Evolutionary conservation across 2,329 filamentous ascomycete genomes (phyloP).

Genomic region (Fusarium brevicatenulatum): DNA sequence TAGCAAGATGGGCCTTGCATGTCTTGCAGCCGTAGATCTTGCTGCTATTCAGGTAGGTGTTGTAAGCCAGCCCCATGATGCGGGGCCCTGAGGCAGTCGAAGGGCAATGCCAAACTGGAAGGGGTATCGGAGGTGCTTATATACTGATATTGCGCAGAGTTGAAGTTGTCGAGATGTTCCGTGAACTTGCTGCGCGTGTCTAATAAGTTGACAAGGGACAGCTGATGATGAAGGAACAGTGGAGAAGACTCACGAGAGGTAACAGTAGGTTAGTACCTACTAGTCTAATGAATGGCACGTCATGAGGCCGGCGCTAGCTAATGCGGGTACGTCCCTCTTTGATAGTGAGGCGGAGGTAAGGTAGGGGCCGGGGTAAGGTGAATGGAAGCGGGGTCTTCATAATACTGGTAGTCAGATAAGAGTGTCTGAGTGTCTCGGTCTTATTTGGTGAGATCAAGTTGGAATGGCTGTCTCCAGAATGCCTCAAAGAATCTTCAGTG

Average conservation of each 20-base stretch:
- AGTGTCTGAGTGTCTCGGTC: not conserved
- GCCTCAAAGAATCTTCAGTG: not conserved
- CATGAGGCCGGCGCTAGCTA: slow-evolving; percentile 38
- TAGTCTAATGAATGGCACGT: slow-evolving; percentile 24
- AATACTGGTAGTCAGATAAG: not conserved
- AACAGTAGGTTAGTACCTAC: not conserved
- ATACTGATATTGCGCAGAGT: not conserved
- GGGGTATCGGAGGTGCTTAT: not conserved
- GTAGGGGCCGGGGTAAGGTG: not conserved
- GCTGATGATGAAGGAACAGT: slow-evolving; percentile 3
- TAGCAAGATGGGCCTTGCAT: slow-evolving; percentile 95
- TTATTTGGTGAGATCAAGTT: not conserved
- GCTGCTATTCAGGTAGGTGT: slow-evolving; percentile 85
- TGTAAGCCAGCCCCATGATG: slow-evolving; percentile 88
- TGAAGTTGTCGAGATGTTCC: not conserved
- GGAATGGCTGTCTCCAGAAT: not conserved
- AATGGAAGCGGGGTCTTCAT: slow-evolving; percentile 7
- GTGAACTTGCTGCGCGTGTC: not conserved
- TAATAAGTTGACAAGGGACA: slow-evolving; percentile 8
- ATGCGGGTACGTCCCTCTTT: slow-evolving; percentile 4
- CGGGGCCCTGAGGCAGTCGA: slow-evolving; percentile 11
- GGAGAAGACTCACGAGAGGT: slow-evolving; percentile 9
- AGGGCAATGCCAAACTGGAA: not conserved
- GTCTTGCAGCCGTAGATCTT: slow-evolving; percentile 93
- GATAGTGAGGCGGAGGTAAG: slow-evolving; percentile 15